Evolutionary conservation across 2,329 filamentous ascomycete species (phyloP), one percentile per base, ranked within the genome.

Genomic region (Sodiomyces alkalinus): DNA sequence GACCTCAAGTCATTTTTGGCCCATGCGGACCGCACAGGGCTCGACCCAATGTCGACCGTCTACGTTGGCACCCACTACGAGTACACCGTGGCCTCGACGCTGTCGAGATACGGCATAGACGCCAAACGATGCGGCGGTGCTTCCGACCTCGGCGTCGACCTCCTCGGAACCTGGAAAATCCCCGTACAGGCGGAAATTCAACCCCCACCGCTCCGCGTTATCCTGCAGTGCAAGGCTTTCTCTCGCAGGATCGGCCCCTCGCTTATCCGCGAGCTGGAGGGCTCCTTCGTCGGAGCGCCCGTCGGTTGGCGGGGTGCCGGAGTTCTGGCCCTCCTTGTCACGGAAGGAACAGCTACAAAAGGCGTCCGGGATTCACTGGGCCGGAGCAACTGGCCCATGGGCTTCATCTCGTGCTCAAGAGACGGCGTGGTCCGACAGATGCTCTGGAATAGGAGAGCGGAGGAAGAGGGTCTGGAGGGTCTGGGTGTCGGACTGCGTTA

Each of bases 41-140:
- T 83, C 14, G 60, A 68, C 36, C 48, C 56, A 1, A 52, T 48
- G 4, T 71, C 66, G 11, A 72, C 69, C 0, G 62, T 72, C 24
- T 86, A 74, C 45, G 57, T 74, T 22, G 81, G 81, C 38, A 87
- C 80, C 0, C 68, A 68, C 46, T 87, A 80, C 54, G 81, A 90
- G 49, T 87, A 87, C 55, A 71, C 60, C 0, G 67, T 73, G 3
- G 63, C 66, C 5, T 46, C 51, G 4, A 53, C 66, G 1, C 62
- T 87, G 0, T 42, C 61, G 3, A 51, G 53, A 2, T 64, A 79
- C 29, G 73, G 74, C 30, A 80, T 87, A 53, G 51, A 55, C 14
- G 60, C 86, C 19, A 58, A 57, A 26, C 68, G 80, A 18, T 62
- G 77, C 2, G 81, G 80, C 17, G 68, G 75, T 19, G 54, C 58